Base-by-base conservation (phyloP, 805 yeast genomes). In the Schizosaccharomyces cryophilus region DNA sequence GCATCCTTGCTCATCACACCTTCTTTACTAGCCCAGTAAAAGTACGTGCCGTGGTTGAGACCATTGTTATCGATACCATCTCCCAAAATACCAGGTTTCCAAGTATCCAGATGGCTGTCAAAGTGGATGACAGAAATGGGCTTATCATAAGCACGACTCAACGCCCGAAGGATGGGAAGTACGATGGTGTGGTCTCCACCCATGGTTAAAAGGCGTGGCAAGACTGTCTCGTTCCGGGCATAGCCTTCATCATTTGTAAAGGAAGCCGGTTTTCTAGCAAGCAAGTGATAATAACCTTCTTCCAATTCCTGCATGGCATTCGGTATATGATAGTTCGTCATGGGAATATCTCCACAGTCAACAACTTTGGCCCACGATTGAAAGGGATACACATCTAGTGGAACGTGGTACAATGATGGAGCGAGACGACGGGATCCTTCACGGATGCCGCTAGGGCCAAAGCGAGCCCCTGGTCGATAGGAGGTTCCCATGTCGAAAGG, bases 171-270 rank as follows among this genome's bases (percentile, higher is more conserved):
- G 64, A 83, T 86, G 2, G 90, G 89, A 61, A 85, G 73, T 51
- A 84, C 75, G 40, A 86, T 78, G 2, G 88, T 81, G 70, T 86
- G 95, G 68, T 86, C 95, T 55, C 95, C 95, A 13, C 95, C 95
- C 31, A 86, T 73, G 0, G 86, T 82, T 19, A 85, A 78, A 51
- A 81, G 75, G 62, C 85, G 74, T 21, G 93, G 89, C 5, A 83
- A 71, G 4, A 45, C 51, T 15, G 51, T 45, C 7, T 17, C 51
- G 17, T 45, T 45, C 17, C 26, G 7, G 7, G 51, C 51, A 4
- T 19, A 45, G 9, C 51, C 51, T 6, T 45, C 51, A n/a, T n/a
- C 24, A 11, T 45, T 24, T 4, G 21, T 21, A 35, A 54, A 35
- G 2, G 31, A 19, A 11, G 40, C 9, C 47, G 40, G 40, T 19